Evolutionary conservation across 306 rosid genomes (phyloP), one percentile per base, ranked within the genome.

Genomic region (Fragaria vesca): DNA sequence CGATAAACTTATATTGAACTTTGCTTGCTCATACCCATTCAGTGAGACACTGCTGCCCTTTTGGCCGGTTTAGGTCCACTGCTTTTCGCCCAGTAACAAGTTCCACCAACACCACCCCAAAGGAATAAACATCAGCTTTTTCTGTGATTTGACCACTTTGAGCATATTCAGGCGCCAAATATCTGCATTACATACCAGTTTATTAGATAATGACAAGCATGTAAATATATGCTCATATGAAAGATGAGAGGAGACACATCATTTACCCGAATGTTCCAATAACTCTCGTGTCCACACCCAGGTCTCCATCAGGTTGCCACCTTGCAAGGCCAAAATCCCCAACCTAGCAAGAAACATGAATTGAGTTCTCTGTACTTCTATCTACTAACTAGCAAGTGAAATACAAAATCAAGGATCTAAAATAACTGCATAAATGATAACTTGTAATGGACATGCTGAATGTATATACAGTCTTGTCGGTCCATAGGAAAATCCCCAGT

Each of bases 291-390:
- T 96, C 99, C 73, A 96, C 98, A 67, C 98, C 99, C 0, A 87
- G 83, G 75, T 93, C 99, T 72, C 98, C 99, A 73, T 96, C 99
- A 9, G 99, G 99, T 83, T 96, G 99, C 99, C 99, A 96, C 87
- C 99, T 91, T 32, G 99, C 99, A 12, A 96, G 87, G 65, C 99
- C 99, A 82, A 96, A 96, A 84, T 96, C 99, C 70, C 99, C 99
- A 80, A 96, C 98, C 99, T 96, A 34, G 67, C 60, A 82, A 69
- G 77, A 75, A 69, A 78, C 51, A 32, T 47, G 58, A 75, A 80
- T 65, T 65, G 63, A 75, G 47, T 68, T 73, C 52, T 74, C 47
- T 21, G 9, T 36, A 73, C 66, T 62, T 55, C 55, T 55, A 17
- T 12, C 48, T 28, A 51, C 66, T 30, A 51, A 47, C 61, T 1